These are phyloP conservation scores for Penicillium odoratum DNA, from an alignment of 495 filamentous ascomycete species.

Conservation along the genomic window DNA sequence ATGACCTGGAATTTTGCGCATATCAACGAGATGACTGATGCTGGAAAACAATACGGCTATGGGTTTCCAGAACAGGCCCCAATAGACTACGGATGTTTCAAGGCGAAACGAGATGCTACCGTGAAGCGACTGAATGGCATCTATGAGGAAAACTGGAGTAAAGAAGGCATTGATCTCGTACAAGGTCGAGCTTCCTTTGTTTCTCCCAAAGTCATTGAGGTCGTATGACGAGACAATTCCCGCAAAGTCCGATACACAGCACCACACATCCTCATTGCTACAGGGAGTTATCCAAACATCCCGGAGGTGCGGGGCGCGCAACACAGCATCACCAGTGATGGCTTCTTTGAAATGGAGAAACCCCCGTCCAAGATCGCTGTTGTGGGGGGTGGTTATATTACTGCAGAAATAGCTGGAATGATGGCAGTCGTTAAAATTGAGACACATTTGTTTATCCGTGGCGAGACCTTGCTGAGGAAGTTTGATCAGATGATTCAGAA, in stretches of 20 bases:
- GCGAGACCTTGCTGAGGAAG: constrained; percentile 77
- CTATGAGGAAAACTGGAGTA: constrained; percentile 58
- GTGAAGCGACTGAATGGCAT: constrained; percentile 52
- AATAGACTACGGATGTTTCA: constrained; percentile 55
- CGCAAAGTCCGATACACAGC: constrained; percentile 47
- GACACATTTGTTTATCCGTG: constrained; percentile 92
- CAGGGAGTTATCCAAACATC: constrained; percentile 51
- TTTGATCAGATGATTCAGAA: constrained; percentile 98
- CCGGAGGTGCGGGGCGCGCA: constrained; percentile 52
- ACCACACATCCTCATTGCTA: constrained; percentile 57
- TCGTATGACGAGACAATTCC: constrained; percentile 49
- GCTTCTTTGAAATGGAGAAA: constrained; percentile 90
- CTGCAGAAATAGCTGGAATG: constrained; percentile 93
- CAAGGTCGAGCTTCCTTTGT: constrained; percentile 57
- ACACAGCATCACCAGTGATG: constrained; percentile 62
- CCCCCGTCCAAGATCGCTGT: constrained; percentile 89
- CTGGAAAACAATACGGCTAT: constrained; percentile 56
- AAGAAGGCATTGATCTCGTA: constrained; percentile 58
- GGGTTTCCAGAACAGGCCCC: constrained; percentile 48
- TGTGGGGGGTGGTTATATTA: constrained; percentile 96
- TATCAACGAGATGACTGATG: constrained; percentile 53
- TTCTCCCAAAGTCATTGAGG: constrained; percentile 51
- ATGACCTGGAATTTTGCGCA: constrained; percentile 62
- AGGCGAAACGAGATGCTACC: constrained; percentile 52
- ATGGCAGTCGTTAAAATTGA: constrained; percentile 86